Percentiles rank a stretch among this genome's conserved stretches.
These are phyloP conservation scores for Ustilaginoidea virens DNA, from an alignment of 2,329 filamentous ascomycete species.

Conservation along the genomic window DNA sequence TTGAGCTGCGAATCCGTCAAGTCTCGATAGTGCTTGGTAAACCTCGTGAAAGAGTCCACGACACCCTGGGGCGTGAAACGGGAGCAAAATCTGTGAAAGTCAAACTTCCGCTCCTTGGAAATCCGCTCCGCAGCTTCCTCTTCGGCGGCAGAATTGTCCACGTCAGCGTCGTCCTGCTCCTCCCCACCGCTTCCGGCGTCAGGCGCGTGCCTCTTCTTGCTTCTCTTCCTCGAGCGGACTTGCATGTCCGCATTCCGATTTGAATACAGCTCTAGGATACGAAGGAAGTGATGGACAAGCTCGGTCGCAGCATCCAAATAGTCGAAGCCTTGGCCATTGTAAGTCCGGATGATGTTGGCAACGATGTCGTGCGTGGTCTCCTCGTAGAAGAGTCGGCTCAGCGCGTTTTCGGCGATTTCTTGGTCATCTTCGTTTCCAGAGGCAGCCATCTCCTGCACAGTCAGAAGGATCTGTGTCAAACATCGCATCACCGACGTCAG, in stretches of 20 bases:
- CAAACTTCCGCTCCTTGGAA: constrained; percentile 77
- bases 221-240: constrained; percentile 64
- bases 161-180: constrained; percentile 35
- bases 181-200: constrained; percentile 24
- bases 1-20: constrained; percentile 70
- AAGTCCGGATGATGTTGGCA: constrained; percentile 63
- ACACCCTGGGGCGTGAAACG: constrained; percentile 75
- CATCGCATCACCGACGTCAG: constrained; percentile 81
- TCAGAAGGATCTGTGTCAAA: constrained; percentile 86
- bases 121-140: constrained; percentile 52
- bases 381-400: constrained; percentile 96
- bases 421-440: constrained; percentile 82
- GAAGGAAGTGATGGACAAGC: constrained; percentile 77
- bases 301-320: constrained; percentile 90
- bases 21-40: constrained; percentile 68
- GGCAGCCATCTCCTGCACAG: constrained; percentile 81
- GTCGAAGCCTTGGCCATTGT: constrained; percentile 85
- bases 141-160: constrained; percentile 59
- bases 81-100: constrained; percentile 70
- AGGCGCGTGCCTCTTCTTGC: constrained; percentile 55
- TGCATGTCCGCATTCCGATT: constrained; percentile 93
- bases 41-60: constrained; percentile 75
- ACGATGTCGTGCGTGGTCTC: constrained; percentile 85
- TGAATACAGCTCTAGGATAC: constrained; percentile 82
- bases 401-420: constrained; percentile 94